Percentiles rank a stretch among this genome's conserved stretches.
Conservation (phyloP, 2,329 filamentous ascomycete species). For the Beauveria pseudobassiana region DNA sequence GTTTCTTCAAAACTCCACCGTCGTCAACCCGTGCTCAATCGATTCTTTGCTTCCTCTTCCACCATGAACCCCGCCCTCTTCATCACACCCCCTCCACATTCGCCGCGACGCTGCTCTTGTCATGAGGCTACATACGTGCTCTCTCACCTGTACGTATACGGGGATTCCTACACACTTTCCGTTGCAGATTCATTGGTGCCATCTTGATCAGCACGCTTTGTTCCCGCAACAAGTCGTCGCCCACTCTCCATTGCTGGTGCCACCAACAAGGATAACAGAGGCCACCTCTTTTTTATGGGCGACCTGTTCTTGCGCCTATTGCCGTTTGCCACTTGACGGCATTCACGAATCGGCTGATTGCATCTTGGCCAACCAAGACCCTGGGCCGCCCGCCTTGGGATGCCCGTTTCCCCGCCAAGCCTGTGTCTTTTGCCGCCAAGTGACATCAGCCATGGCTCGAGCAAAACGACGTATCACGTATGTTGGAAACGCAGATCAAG, state of each 20-base stretch:
- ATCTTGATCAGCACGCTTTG: background rate
- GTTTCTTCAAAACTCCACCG: background rate
- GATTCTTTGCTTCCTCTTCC: background rate
- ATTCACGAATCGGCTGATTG: slow-evolving; percentile 7
- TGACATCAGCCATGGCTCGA: slow-evolving; percentile 7
- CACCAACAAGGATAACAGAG: background rate
- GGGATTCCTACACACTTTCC: background rate
- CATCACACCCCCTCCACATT: slow-evolving; percentile 3
- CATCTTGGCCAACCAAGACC: background rate
- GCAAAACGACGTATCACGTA: background rate
- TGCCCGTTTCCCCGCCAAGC: slow-evolving; percentile 1
- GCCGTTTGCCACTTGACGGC: background rate
- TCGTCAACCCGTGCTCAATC: background rate
- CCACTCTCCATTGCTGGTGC: background rate
- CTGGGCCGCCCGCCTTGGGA: background rate
- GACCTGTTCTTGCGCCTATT: background rate
- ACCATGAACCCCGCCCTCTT: background rate
- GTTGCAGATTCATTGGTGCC: background rate
- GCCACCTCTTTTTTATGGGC: background rate
- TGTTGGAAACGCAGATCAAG: too few species aligned
- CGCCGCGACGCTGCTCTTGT: slow-evolving; percentile 4
- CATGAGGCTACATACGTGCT: background rate
- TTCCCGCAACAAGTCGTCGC: too few species aligned
- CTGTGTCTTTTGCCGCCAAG: slow-evolving; percentile 5
- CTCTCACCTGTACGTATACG: background rate